Evolutionary conservation across 2,329 filamentous ascomycete species (phyloP).

Genomic region (Aspergillus ochraceus): DNA sequence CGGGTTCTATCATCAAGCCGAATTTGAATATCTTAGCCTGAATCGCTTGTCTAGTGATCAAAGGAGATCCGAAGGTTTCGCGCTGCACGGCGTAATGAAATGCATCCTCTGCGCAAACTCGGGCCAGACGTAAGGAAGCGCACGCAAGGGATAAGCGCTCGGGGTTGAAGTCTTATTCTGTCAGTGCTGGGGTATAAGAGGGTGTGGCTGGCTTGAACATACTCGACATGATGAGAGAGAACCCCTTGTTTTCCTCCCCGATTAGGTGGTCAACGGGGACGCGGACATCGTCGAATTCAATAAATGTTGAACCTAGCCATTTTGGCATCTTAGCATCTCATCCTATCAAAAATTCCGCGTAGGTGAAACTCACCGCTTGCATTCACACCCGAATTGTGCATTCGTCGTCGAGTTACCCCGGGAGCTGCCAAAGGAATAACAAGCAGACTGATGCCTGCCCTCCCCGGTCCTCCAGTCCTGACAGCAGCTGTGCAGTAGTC

Average conservation of each 20-base stretch:
- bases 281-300: conserved; percentile 71
- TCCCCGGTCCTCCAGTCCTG: conserved; percentile 60
- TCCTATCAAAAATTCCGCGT: no score
- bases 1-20: conserved; percentile 60
- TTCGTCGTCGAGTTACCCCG: conserved; percentile 54
- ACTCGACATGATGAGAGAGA: conserved; percentile 71
- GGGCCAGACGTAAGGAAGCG: conserved; percentile 60
- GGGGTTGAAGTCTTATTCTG: conserved; percentile 66
- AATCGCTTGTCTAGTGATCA: conserved; percentile 61
- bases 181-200: neutral
- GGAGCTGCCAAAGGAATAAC: conserved; percentile 65
- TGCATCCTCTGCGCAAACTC: conserved; percentile 60
- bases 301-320: conserved; percentile 52
- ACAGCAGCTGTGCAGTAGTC: conserved; percentile 62
- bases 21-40: conserved; percentile 61
- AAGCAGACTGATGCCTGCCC: conserved; percentile 62
- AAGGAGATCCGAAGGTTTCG: conserved; percentile 61
- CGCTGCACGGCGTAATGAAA: conserved; percentile 65
- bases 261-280: conserved; percentile 70
- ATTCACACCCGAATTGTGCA: conserved; percentile 66
- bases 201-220: conserved; percentile 9
- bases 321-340: neutral
- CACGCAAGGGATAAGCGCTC: conserved; percentile 68
- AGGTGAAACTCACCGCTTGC: conserved; percentile 52
- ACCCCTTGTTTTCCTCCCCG: conserved; percentile 67